These are phyloP conservation scores for Aspergillus eucalypticola DNA, from an alignment of 2,329 filamentous ascomycete genomes.

Conservation along the genomic window DNA sequence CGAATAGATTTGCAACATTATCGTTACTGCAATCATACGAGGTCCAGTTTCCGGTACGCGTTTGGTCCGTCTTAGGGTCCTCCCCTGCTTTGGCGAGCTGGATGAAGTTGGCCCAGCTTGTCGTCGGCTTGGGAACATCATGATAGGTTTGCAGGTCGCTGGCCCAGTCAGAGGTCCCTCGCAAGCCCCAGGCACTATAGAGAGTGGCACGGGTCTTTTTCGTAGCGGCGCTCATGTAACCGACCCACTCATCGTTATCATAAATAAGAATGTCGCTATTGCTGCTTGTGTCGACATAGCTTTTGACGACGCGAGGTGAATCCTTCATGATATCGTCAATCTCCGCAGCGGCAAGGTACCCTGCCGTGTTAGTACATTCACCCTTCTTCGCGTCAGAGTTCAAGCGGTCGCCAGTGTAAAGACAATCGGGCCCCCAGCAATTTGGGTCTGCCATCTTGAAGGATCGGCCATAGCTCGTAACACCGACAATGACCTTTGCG, in stretches of 20 bases:
- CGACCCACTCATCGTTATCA: not conserved
- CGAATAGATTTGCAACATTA: not conserved
- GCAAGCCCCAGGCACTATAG: not conserved
- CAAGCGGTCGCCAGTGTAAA: constrained; percentile 30
- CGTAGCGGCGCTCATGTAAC: not conserved
- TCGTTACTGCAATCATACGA: not conserved
- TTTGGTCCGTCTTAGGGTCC: not conserved
- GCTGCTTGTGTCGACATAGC: not conserved
- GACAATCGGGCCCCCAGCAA: constrained; percentile 37
- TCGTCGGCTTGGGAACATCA: not conserved
- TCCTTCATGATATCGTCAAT: constrained; percentile 27
- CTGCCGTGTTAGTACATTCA: constrained; percentile 41
- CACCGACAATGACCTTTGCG: constrained; percentile 32
- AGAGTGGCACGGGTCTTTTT: not conserved
- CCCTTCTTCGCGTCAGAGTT: constrained; percentile 28
- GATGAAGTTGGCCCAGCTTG: not conserved
- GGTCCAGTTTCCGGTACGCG: not conserved
- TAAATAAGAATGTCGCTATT: not conserved
- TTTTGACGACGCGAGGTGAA: not conserved
- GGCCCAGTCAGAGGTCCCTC: not conserved
- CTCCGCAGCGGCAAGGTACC: constrained; percentile 46
- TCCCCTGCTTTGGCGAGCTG: not conserved
- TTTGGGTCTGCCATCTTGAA: constrained; percentile 36
- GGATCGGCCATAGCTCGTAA: constrained; percentile 39
- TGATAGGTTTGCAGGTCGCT: not conserved